A percentile compares a stretch with the other conserved stretches of the same genome.
These are phyloP conservation scores for Remersonia thermophila DNA, from an alignment of 2,329 filamentous ascomycete species.

Conservation along the genomic window DNA sequence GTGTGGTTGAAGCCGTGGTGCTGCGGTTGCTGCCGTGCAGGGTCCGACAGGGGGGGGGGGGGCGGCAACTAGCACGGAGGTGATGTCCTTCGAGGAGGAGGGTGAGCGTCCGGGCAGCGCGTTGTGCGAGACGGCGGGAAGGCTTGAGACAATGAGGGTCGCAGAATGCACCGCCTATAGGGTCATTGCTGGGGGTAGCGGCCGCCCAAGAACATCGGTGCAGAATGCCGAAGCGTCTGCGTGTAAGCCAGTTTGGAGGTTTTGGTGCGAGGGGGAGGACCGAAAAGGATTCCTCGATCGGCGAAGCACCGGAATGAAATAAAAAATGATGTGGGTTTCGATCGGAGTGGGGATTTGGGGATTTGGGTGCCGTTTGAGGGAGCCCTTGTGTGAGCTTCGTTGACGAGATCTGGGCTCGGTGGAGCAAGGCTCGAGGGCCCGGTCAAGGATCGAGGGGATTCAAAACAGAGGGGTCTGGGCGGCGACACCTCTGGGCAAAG, in stretches of 20 bases:
- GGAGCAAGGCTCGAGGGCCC: slow-evolving; percentile 6
- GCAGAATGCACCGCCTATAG: slow-evolving; percentile 17
- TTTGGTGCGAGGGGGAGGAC: slow-evolving; percentile 2
- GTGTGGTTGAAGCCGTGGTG: too few species aligned
- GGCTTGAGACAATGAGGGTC: slow-evolving; percentile 14
- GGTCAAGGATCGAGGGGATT: background rate
- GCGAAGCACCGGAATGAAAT: slow-evolving; percentile 9
- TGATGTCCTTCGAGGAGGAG: too few species aligned
- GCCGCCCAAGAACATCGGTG: slow-evolving; percentile 14
- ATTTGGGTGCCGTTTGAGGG: slow-evolving; percentile 1
- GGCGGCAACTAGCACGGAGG: too few species aligned
- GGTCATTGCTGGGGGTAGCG: slow-evolving; percentile 20
- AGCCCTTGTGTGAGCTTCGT: background rate
- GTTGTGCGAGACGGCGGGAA: slow-evolving; percentile 1
- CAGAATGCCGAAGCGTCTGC: slow-evolving; percentile 18
- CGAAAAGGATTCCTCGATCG: background rate
- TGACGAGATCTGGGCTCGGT: slow-evolving; percentile 6
- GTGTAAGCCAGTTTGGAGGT: slow-evolving; percentile 9
- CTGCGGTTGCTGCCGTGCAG: background rate
- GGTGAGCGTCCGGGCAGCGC: too few species aligned
- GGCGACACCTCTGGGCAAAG: slow-evolving; percentile 6
- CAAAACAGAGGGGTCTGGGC: slow-evolving; percentile 6
- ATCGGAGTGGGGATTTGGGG: slow-evolving; percentile 20
- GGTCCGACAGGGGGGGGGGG: slow-evolving; percentile 3
- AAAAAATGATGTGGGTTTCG: slow-evolving; percentile 18